Conservation (phyloP, 164 flowering plant genomes). For the Aristolochia contorta region DNA sequence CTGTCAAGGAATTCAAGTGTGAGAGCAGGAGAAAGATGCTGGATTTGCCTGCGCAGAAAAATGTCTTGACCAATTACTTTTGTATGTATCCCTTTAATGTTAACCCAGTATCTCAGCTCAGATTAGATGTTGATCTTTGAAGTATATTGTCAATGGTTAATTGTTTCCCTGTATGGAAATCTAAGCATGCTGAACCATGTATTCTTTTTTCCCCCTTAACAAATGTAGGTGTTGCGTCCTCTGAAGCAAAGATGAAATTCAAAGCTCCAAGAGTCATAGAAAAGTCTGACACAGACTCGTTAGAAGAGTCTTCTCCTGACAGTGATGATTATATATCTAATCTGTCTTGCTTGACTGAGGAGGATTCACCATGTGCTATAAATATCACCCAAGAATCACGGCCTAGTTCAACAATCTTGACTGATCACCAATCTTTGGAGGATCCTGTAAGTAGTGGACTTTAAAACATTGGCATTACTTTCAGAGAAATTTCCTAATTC, state of each 20-base stretch:
- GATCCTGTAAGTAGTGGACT: conserved; percentile 22
- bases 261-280: conserved; percentile 53
- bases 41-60: conserved; percentile 76
- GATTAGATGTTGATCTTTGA: too few species aligned
- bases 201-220: conserved; percentile 14
- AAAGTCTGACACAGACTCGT: conserved; percentile 15
- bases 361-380: conserved; percentile 16
- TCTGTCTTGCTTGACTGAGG: conserved; percentile 8
- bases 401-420: conserved; percentile 7
- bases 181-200: too few species aligned
- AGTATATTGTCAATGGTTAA: too few species aligned
- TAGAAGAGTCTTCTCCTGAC: conserved; percentile 19
- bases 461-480: not conserved
- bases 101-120: too few species aligned
- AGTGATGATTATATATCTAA: conserved; percentile 9
- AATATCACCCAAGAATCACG: conserved; percentile 13
- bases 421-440: conserved; percentile 12
- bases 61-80: conserved; percentile 81
- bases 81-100: conserved; percentile 29
- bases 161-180: too few species aligned
- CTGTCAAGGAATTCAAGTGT: conserved; percentile 30
- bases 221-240: conserved; percentile 67
- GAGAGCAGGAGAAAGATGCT: conserved; percentile 48
- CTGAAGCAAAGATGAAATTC: conserved; percentile 76
- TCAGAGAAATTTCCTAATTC: not conserved